Evolutionary conservation across 2,329 filamentous ascomycete genomes (phyloP).

Genomic region (Claviceps sp.): DNA sequence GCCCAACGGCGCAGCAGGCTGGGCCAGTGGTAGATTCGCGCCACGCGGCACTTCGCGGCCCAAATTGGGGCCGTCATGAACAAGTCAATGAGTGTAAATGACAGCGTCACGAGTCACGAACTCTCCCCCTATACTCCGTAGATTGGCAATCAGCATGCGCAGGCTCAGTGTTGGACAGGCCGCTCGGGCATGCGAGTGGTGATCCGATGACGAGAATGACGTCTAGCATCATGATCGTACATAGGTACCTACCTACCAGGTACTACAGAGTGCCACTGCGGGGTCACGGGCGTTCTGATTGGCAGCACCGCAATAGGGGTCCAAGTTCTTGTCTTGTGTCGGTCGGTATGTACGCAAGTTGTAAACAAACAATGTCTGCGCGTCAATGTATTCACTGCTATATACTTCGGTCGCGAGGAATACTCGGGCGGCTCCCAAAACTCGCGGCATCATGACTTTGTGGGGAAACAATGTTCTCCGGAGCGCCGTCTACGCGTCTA

Average conservation of each 20-base stretch:
- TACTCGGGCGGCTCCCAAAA: too few relatives aligned
- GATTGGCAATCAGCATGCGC: not conserved
- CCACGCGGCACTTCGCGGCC: not conserved
- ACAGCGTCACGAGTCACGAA: not conserved
- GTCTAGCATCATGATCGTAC: not conserved
- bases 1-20: not conserved
- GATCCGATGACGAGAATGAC: constrained; percentile 3
- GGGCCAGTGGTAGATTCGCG: not conserved
- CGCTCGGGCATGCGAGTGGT: not conserved
- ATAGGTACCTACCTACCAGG: too few relatives aligned
- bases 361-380: too few relatives aligned
- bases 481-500: too few relatives aligned
- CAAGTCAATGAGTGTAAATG: too few relatives aligned
- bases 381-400: too few relatives aligned
- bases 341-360: too few relatives aligned
- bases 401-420: too few relatives aligned
- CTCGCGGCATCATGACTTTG: too few relatives aligned
- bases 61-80: not conserved
- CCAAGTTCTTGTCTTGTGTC: not conserved
- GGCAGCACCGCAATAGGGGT: not conserved
- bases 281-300: not conserved
- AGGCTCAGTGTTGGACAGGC: not conserved
- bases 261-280: not conserved
- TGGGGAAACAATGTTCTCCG: too few relatives aligned
- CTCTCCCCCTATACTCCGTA: too few relatives aligned